phyloP scores from a whole-genome alignment of 2,329 filamentous ascomycete species.

The Nannizziopsis arthrosporioides region DNA sequence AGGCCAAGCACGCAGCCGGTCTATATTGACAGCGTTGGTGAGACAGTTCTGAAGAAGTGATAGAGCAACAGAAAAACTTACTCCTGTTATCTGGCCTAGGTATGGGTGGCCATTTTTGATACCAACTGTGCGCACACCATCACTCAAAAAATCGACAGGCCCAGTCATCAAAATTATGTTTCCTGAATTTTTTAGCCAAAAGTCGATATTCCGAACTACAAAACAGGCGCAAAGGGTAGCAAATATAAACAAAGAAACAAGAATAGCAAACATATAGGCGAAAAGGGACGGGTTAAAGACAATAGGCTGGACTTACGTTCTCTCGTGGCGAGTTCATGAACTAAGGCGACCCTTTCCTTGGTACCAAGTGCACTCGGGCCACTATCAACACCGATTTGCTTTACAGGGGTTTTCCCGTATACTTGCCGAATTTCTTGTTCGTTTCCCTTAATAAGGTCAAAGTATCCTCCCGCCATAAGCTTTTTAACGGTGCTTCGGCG shows the following conservation, averaged over 20 bases:
- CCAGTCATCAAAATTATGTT: slow-evolving; percentile 77
- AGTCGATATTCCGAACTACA: not conserved
- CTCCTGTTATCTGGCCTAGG: slow-evolving; percentile 37
- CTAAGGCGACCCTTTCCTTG: slow-evolving; percentile 50
- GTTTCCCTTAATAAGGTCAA: slow-evolving; percentile 88
- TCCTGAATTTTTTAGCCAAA: slow-evolving; percentile 15
- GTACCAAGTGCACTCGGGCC: slow-evolving; percentile 44
- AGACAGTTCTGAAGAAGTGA: slow-evolving; percentile 3
- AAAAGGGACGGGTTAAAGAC: too few relatives aligned
- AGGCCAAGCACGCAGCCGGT: slow-evolving; percentile 81
- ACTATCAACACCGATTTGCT: slow-evolving; percentile 79
- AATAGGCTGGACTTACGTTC: slow-evolving; percentile 40
- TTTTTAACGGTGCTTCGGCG: slow-evolving; percentile 58
- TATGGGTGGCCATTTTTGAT: slow-evolving; percentile 64
- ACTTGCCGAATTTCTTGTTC: slow-evolving; percentile 74
- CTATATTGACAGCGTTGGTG: slow-evolving; percentile 17
- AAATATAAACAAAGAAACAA: not conserved
- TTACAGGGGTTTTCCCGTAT: slow-evolving; percentile 44
- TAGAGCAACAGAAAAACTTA: slow-evolving; percentile 17
- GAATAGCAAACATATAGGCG: too few relatives aligned
- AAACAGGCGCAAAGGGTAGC: not conserved
- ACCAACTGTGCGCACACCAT: slow-evolving; percentile 55
- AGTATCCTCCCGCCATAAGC: slow-evolving; percentile 62
- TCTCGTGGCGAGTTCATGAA: slow-evolving; percentile 52
- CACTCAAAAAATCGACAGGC: slow-evolving; percentile 61